Base-by-base conservation (phyloP, 2,329 filamentous ascomycete genomes). In the Coniella lustricola region DNA sequence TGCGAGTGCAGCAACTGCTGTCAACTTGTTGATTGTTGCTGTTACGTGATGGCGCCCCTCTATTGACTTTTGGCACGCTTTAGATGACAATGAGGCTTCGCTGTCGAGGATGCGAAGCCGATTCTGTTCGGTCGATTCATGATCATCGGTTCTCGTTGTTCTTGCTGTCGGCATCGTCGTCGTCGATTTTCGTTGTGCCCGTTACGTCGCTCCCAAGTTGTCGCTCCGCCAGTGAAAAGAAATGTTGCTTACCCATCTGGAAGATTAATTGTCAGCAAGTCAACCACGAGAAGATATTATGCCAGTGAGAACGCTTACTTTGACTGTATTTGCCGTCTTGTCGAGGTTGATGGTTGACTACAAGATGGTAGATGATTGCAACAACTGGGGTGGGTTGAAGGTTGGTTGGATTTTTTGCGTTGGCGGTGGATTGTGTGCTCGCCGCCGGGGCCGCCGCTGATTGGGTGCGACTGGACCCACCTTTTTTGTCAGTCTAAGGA, bases 201-300 rank as follows among this genome's bases (percentile, higher is more conserved):
- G 34, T 36, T 25, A 16, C 25, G 41, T 45, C 47, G 51, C 51
- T 48, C 48, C 47, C 36, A 35, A 45, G 35, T 5, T 40, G 39
- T 50, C 52, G 50, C 38, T n/a, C 39, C 42, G 17, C 35, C 10
- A 42, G 35, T 46, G 55, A 53, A 49, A 29, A 29, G 53, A 55
- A 50, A 57, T 51, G 51, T 50, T 59, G 64, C 77, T 81, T 81
- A 82, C 78, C 77, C 78, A 81, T 82, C 77, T 81, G 65, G 56
- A 46, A 29, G 55, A 55, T 49, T 34, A 36, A 54, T 58, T 29
- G 65, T 75, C 63, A 75, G 70, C 62, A 58, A 47, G 51, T 50
- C 31, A 16, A 16, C n/a, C n/a, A n/a, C 20, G 8, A 29, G 7
- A 12, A 16, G n/a, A n/a, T 43, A 5, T 2, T 2, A 31, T 14